Conservation (phyloP, 139 green algal species). For the Closterium sp. region DNA sequence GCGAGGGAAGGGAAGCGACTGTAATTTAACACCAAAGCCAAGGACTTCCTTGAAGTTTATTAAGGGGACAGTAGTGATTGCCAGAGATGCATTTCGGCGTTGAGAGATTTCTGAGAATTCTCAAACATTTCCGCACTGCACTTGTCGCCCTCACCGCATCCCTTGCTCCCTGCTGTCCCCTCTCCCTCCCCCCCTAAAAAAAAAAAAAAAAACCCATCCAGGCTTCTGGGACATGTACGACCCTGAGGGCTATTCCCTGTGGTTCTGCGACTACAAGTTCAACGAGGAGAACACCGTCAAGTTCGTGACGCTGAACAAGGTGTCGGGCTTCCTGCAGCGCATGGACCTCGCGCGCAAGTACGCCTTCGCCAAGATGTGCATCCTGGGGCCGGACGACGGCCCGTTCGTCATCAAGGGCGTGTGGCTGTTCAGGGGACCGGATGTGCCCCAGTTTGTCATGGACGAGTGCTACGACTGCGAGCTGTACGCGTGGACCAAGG, state of each 20-base stretch:
- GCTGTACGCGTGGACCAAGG: constrained; percentile 63
- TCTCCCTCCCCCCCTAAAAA: neutral
- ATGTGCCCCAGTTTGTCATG: constrained; percentile 58
- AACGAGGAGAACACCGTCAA: constrained; percentile 67
- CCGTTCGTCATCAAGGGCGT: constrained; percentile 59
- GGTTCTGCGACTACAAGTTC: constrained; percentile 70
- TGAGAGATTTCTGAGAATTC: no score
- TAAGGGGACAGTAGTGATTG: no score
- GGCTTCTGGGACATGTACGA: constrained; percentile 54
- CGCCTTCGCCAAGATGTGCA: constrained; percentile 65
- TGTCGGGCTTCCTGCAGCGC: constrained; percentile 64
- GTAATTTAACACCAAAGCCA: constrained; percentile 60
- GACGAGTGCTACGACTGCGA: constrained; percentile 66
- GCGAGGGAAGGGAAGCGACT: constrained; percentile 54
- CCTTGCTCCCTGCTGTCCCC: neutral
- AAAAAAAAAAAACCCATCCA: no score
- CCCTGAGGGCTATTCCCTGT: constrained; percentile 60
- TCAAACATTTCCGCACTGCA: no score
- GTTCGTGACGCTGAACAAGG: constrained; percentile 69
- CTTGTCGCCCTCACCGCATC: neutral
- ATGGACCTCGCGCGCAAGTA: constrained; percentile 65
- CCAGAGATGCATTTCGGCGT: no score
- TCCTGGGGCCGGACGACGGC: constrained; percentile 58
- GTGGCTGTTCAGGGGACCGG: constrained; percentile 63
- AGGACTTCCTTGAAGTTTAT: no score